Conservation (phyloP, 768 basidiomycete species). For the Collybiopsis luxurians region DNA sequence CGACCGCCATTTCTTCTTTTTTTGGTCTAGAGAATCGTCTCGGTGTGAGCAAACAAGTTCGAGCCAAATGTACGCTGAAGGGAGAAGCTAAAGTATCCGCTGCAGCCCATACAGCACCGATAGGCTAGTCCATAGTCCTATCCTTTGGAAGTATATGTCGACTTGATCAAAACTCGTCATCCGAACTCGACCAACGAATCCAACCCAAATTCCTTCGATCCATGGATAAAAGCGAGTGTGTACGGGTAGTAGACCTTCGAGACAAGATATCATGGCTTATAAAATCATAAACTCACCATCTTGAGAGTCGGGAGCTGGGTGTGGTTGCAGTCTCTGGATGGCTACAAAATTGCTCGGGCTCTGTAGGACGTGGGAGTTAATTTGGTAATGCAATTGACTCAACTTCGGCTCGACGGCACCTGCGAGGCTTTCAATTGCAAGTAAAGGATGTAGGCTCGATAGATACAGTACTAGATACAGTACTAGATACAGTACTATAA, state of each 20-base stretch:
- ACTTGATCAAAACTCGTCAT: background rate
- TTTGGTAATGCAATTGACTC: too few relatives aligned
- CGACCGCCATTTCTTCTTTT: constrained; percentile 99
- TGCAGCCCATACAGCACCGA: too few relatives aligned
- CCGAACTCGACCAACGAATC: background rate
- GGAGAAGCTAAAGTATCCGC: too few relatives aligned
- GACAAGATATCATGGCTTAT: background rate
- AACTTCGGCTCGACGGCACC: too few relatives aligned
- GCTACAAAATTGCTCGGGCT: too few relatives aligned
- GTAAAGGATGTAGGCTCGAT: too few relatives aligned
- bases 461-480: too few relatives aligned
- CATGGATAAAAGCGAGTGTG: background rate
- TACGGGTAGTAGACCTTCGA: background rate
- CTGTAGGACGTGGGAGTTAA: too few relatives aligned
- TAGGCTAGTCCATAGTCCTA: too few relatives aligned
- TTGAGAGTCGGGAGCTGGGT: background rate
- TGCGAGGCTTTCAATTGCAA: too few relatives aligned
- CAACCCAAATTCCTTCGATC: background rate
- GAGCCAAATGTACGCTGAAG: background rate
- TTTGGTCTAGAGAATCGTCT: constrained; percentile 68
- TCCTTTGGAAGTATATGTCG: too few relatives aligned
- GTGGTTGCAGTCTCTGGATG: background rate
- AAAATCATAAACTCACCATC: background rate
- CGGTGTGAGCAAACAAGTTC: background rate
- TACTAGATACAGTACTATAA: too few relatives aligned